Evolutionary conservation across 2,329 filamentous ascomycete species (phyloP).

Genomic region (Clonostachys rhizophaga): DNA sequence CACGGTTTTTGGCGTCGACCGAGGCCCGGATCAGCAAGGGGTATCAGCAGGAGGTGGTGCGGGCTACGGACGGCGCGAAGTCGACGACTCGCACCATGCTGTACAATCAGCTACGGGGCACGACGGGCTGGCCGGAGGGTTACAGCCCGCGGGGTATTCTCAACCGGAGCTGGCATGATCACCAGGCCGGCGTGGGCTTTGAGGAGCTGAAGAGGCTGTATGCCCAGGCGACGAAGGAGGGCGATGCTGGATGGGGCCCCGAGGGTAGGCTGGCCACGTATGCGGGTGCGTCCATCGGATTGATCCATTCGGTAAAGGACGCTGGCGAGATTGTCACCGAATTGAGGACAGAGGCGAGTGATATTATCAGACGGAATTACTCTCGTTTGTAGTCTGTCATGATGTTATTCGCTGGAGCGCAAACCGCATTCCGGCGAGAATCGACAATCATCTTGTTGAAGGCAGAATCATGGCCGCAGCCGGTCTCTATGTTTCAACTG

Average conservation of each 20-base stretch:
- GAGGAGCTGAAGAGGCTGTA: slow-evolving; percentile 36
- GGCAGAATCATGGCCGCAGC: too few relatives aligned
- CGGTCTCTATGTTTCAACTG: too few relatives aligned
- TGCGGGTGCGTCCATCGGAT: slow-evolving; percentile 37
- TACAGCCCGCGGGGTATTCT: slow-evolving; percentile 32
- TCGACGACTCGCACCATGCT: slow-evolving; percentile 33
- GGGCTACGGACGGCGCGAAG: slow-evolving; percentile 29
- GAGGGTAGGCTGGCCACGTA: slow-evolving; percentile 44
- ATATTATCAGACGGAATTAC: too few relatives aligned
- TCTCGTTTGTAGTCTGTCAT: too few relatives aligned
- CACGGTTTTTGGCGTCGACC: slow-evolving; percentile 50
- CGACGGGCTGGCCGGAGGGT: slow-evolving; percentile 32
- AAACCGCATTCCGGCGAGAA: too few relatives aligned
- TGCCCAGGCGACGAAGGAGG: slow-evolving; percentile 29
- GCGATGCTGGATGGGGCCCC: slow-evolving; percentile 40
- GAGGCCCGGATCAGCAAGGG: slow-evolving; percentile 32
- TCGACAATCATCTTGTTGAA: too few relatives aligned
- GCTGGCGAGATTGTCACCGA: slow-evolving; percentile 28
- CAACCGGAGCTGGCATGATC: slow-evolving; percentile 29
- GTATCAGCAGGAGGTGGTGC: slow-evolving; percentile 35
- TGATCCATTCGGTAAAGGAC: slow-evolving; percentile 30
- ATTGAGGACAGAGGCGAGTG: too few relatives aligned
- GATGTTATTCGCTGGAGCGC: too few relatives aligned
- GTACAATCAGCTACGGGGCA: slow-evolving; percentile 37
- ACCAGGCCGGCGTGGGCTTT: slow-evolving; percentile 28